Conservation (phyloP, 1,284 basidiomycete genomes). For the Cutaneotrichosporon sp. region DNA sequence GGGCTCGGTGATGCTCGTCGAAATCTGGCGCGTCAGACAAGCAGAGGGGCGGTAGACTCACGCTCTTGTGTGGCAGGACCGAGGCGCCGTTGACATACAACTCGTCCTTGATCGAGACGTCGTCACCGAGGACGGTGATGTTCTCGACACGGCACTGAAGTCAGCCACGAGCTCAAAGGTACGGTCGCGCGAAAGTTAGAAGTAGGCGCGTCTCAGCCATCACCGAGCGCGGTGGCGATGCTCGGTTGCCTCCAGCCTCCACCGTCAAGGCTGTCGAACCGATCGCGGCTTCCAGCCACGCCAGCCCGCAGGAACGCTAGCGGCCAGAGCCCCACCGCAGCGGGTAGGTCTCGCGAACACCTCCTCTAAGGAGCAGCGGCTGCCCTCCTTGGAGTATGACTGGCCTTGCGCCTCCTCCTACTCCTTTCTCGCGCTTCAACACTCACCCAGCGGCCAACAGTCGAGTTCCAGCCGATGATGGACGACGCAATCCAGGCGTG, state of each 20-base stretch:
- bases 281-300: no score
- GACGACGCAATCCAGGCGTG: conserved; percentile 59
- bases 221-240: neutral
- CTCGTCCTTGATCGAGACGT: conserved; percentile 60
- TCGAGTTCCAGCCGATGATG: conserved; percentile 60
- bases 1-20: conserved; percentile 55
- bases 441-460: conserved; percentile 58
- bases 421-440: neutral
- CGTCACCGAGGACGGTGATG: conserved; percentile 59
- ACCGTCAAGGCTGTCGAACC: no score
- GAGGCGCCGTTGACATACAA: conserved; percentile 58
- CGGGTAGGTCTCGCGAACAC: no score
- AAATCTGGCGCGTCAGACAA: conserved; percentile 40
- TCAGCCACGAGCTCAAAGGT: conserved; percentile 2
- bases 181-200: neutral
- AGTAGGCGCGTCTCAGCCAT: neutral
- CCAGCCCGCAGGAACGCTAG: no score
- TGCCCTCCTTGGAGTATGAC: no score
- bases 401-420: no score
- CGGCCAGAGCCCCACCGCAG: no score
- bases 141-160: conserved; percentile 56
- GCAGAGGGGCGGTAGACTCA: no score
- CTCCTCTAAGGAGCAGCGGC: no score
- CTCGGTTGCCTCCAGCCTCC: no score
- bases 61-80: conserved; percentile 59